phyloP scores from a whole-genome alignment of 23 red algal genomes.

The Chondrus crispus region DNA sequence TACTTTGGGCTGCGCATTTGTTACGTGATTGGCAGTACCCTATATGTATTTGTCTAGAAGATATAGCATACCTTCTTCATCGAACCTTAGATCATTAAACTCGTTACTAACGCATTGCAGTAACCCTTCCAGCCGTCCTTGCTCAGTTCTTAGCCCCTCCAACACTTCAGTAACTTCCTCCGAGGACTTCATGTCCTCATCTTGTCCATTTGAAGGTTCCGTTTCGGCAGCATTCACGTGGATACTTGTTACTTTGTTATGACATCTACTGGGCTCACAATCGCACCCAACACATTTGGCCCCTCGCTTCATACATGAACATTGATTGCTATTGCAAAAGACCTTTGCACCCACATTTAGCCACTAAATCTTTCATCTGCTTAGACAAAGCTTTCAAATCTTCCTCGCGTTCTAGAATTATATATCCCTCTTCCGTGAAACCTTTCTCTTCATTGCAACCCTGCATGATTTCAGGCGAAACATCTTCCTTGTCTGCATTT shows the following conservation, averaged over 20 bases:
- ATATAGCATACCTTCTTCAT: not conserved
- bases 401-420: not conserved
- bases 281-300: slow-evolving; percentile 13
- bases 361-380: not conserved
- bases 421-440: not conserved
- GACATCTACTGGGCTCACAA: not conserved
- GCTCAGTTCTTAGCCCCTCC: not conserved
- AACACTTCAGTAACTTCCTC: not conserved
- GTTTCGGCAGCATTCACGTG: too few species aligned
- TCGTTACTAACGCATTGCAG: not conserved
- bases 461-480: not conserved
- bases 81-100: not conserved
- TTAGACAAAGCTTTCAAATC: not conserved
- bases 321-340: not conserved
- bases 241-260: not conserved
- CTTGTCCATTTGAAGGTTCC: not conserved
- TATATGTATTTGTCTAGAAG: not conserved
- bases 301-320: not conserved
- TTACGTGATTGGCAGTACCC: too few species aligned
- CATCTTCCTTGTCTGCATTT: not conserved
- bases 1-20: too few species aligned
- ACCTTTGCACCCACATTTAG: slow-evolving; percentile 4
- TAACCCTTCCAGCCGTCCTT: not conserved
- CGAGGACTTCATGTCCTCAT: not conserved
- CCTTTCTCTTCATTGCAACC: not conserved